phyloP scores from a whole-genome alignment of 2,329 filamentous ascomycete genomes.

The Trichoderma harzianum region DNA sequence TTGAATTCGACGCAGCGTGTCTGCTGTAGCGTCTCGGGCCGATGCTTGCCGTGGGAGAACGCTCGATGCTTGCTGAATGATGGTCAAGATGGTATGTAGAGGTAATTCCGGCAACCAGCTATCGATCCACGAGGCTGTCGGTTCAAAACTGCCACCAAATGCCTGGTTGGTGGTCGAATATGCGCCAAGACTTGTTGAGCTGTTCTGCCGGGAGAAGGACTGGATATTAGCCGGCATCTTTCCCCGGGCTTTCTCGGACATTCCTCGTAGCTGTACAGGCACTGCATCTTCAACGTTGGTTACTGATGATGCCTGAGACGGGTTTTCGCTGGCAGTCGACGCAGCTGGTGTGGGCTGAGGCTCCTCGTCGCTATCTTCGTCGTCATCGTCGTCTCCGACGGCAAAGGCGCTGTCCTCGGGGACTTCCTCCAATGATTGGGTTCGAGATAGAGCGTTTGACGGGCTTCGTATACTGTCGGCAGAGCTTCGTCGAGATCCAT shows the following conservation, averaged over 20 bases:
- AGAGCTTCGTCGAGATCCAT: constrained; percentile 56
- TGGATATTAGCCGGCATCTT: constrained; percentile 85
- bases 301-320: constrained; percentile 65
- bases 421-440: constrained; percentile 31
- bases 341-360: constrained; percentile 55
- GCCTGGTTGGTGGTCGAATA: constrained; percentile 57
- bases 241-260: constrained; percentile 95
- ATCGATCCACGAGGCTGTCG: constrained; percentile 83
- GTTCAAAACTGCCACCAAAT: constrained; percentile 63
- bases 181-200: constrained; percentile 73
- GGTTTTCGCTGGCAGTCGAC: constrained; percentile 61
- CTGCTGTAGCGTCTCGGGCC: constrained; percentile 41
- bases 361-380: constrained; percentile 55
- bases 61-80: constrained; percentile 65
- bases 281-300: constrained; percentile 71
- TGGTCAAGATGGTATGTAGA: constrained; percentile 76
- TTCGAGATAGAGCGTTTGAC: constrained; percentile 29
- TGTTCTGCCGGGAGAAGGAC: constrained; percentile 88
- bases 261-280: constrained; percentile 77
- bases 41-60: constrained; percentile 53
- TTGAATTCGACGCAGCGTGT: constrained; percentile 53
- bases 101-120: constrained; percentile 90
- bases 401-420: constrained; percentile 75
- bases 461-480: constrained; percentile 67
- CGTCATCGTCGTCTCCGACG: constrained; percentile 85